These are phyloP conservation scores for Graphium sp. DNA, from an alignment of 2,329 filamentous ascomycete genomes.

Conservation along the genomic window DNA sequence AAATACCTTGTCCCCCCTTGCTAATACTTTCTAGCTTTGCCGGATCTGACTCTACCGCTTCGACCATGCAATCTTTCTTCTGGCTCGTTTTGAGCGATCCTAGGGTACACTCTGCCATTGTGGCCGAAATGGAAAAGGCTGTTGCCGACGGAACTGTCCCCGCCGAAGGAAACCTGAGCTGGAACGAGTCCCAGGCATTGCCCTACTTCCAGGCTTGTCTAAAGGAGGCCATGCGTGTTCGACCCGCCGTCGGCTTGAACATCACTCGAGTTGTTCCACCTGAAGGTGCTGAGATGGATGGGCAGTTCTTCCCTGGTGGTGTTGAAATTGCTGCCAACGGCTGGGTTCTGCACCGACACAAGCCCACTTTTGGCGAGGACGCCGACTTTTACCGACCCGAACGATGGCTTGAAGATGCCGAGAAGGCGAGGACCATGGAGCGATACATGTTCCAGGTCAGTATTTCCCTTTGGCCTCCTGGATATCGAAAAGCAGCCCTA, in stretches of 20 bases:
- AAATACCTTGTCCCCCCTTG: neutral
- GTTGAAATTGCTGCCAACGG: slow-evolving; percentile 35
- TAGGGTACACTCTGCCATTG: slow-evolving; percentile 19
- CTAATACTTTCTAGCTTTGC: slow-evolving; percentile 24
- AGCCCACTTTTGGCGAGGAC: slow-evolving; percentile 29
- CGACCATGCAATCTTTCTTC: slow-evolving; percentile 40
- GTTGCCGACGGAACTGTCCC: slow-evolving; percentile 16
- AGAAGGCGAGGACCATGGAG: slow-evolving; percentile 27
- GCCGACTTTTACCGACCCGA: slow-evolving; percentile 34
- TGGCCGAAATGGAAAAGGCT: slow-evolving; percentile 25
- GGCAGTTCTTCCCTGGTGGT: slow-evolving; percentile 30
- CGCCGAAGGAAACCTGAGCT: slow-evolving; percentile 23
- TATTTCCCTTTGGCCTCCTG: neutral
- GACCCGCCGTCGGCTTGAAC: slow-evolving; percentile 34
- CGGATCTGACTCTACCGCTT: slow-evolving; percentile 43
- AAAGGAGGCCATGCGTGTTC: slow-evolving; percentile 36
- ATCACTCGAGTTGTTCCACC: slow-evolving; percentile 33
- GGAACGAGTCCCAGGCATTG: slow-evolving; percentile 27
- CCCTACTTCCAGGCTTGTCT: slow-evolving; percentile 39
- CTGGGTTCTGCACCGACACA: slow-evolving; percentile 33
- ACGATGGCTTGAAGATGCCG: slow-evolving; percentile 32
- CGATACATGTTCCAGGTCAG: slow-evolving; percentile 37
- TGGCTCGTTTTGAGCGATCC: slow-evolving; percentile 27
- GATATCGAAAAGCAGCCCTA: neutral
- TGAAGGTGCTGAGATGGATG: slow-evolving; percentile 32